Conservation (phyloP, 2,329 filamentous ascomycete genomes). For the Pseudopithomyces maydicus region DNA sequence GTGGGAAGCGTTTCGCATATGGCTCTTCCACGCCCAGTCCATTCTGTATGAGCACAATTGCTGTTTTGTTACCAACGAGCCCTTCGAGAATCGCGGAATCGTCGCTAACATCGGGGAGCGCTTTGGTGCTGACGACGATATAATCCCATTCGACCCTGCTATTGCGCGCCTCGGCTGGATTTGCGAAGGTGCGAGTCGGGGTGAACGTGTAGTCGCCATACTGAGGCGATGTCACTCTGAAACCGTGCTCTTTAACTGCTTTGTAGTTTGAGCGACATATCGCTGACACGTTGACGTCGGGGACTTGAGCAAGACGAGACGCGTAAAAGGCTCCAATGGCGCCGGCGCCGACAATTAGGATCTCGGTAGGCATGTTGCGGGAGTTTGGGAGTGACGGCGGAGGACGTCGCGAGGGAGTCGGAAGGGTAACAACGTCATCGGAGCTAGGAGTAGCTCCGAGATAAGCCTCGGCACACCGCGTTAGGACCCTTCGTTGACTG, state of each 20-base stretch:
- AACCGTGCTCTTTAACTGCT: conserved; percentile 65
- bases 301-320: conserved; percentile 66
- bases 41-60: conserved; percentile 72
- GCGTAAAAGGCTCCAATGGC: conserved; percentile 76
- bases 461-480: not conserved
- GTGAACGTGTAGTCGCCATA: conserved; percentile 71
- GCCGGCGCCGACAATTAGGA: conserved; percentile 72
- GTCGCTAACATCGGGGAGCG: conserved; percentile 67
- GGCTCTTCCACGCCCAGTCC: conserved; percentile 72
- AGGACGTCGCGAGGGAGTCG: not conserved
- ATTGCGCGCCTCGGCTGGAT: conserved; percentile 60
- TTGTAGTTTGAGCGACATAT: conserved; percentile 76
- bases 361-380: conserved; percentile 51
- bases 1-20: conserved; percentile 66
- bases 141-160: conserved; percentile 63
- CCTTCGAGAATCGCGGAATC: conserved; percentile 67
- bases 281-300: conserved; percentile 66
- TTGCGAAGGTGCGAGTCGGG: conserved; percentile 67
- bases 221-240: conserved; percentile 66
- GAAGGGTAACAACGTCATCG: not conserved
- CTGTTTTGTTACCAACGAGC: conserved; percentile 59
- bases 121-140: conserved; percentile 73
- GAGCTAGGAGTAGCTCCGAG: conserved; percentile 7
- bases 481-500: too few relatives aligned
- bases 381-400: not conserved